phyloP scores from a whole-genome alignment of 352 stramenopile species.

The Peronospora belbahrii region DNA sequence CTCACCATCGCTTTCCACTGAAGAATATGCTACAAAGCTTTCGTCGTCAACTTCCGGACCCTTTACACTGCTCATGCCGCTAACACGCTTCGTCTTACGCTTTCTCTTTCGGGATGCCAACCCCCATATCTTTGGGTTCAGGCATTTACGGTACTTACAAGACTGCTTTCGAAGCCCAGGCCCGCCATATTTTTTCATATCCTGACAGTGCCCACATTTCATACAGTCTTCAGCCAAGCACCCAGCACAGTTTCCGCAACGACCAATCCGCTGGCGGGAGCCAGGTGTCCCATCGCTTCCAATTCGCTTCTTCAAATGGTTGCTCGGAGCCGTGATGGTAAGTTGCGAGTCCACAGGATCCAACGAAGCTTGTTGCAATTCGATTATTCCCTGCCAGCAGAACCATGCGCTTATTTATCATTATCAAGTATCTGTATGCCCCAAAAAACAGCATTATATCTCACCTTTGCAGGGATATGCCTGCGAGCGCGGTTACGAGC shows the following conservation, averaged over 20 bases:
- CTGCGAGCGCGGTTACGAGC: conserved; percentile 8
- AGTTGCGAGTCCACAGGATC: conserved; percentile 16
- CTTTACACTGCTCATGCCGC: conserved; percentile 26
- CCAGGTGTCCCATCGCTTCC: conserved; percentile 23
- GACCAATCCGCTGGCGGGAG: conserved; percentile 61
- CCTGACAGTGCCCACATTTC: conserved; percentile 80
- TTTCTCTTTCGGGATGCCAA: conserved; percentile 36
- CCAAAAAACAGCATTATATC: background rate
- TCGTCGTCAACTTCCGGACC: conserved; percentile 41
- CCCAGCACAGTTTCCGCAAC: conserved; percentile 70
- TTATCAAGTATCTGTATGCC: background rate
- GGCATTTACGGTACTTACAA: conserved; percentile 81
- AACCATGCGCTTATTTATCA: conserved; percentile 5
- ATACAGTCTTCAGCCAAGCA: conserved; percentile 80
- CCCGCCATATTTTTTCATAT: conserved; percentile 88
- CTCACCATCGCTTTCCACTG: conserved; percentile 48
- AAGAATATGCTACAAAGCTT: conserved; percentile 34
- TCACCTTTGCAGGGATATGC: conserved; percentile 24
- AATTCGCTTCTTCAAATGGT: conserved; percentile 29
- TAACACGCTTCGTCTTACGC: conserved; percentile 19
- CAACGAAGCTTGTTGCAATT: background rate
- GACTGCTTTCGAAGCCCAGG: conserved; percentile 82
- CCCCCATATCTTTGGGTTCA: conserved; percentile 62
- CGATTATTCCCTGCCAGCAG: conserved; percentile 17
- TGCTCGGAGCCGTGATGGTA: conserved; percentile 14